phyloP scores from a whole-genome alignment of 2,329 filamentous ascomycete genomes.

The Botrytis fragariae region DNA sequence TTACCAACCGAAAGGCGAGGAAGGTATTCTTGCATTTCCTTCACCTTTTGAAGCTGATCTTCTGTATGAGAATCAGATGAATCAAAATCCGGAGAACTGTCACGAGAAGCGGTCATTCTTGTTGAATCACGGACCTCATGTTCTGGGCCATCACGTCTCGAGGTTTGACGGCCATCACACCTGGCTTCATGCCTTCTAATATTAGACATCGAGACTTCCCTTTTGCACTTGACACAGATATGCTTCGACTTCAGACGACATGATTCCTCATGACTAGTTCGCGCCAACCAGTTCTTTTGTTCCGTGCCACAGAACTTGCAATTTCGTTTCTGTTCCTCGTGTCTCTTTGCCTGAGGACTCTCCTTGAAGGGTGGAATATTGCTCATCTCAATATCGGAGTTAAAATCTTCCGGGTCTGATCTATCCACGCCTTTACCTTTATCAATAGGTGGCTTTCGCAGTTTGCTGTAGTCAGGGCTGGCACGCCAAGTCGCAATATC shows the following conservation, averaged over 20 bases:
- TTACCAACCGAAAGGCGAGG: background rate
- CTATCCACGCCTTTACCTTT: background rate
- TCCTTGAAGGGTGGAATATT: background rate
- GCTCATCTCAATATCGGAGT: background rate
- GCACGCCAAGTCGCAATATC: background rate
- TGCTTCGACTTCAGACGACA: background rate
- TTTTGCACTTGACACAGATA: background rate
- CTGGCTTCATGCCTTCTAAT: background rate
- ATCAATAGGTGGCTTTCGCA: background rate
- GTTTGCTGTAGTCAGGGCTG: background rate
- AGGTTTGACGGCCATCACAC: background rate
- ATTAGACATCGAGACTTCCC: background rate
- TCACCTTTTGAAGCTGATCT: background rate
- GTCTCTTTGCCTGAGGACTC: background rate
- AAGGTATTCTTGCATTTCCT: background rate
- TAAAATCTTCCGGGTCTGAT: background rate
- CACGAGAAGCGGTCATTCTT: background rate
- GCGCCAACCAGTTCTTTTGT: background rate
- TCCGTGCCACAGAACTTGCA: background rate
- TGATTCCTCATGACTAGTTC: background rate
- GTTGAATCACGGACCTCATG: background rate
- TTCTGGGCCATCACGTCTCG: slow-evolving; percentile 2
- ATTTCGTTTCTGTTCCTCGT: background rate
- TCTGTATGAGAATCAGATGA: background rate
- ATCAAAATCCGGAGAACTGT: background rate